phyloP scores from a whole-genome alignment of 352 stramenopile genomes.

The Discostella stelligera region DNA sequence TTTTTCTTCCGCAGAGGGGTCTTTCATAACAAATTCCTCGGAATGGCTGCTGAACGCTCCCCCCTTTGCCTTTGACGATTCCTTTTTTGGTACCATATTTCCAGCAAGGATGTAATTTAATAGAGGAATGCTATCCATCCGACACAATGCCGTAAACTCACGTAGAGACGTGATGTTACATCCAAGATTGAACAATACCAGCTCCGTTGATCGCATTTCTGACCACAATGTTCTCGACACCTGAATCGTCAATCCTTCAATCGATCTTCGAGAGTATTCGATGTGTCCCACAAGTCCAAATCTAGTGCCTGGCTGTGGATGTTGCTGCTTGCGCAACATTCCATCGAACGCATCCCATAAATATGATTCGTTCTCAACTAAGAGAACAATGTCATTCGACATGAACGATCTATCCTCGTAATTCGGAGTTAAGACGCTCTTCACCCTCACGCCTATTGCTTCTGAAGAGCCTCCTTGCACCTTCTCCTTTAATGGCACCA shows the following conservation, averaged over 20 bases:
- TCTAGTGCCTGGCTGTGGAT: constrained; percentile 6
- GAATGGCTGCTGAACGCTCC: neutral
- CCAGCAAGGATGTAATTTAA: constrained; percentile 65
- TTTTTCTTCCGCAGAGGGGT: constrained; percentile 22
- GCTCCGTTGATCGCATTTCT: constrained; percentile 34
- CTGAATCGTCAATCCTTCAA: constrained; percentile 56
- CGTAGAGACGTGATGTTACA: constrained; percentile 69
- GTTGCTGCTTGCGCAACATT: constrained; percentile 11
- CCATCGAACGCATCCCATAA: constrained; percentile 33
- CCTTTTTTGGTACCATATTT: constrained; percentile 33
- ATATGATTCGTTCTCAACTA: constrained; percentile 29
- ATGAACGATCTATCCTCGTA: constrained; percentile 42
- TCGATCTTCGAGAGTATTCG: constrained; percentile 47
- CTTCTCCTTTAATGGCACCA: constrained; percentile 43
- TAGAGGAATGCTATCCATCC: constrained; percentile 64
- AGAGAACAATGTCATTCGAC: constrained; percentile 43
- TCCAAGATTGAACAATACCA: constrained; percentile 65
- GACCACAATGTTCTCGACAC: constrained; percentile 53
- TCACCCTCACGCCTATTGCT: constrained; percentile 27
- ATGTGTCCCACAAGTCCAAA: constrained; percentile 61
- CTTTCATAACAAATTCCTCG: constrained; percentile 13
- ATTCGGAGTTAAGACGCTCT: constrained; percentile 13
- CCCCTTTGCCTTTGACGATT: neutral
- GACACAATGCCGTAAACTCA: constrained; percentile 75
- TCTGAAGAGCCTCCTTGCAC: constrained; percentile 29